Evolutionary conservation across 495 filamentous ascomycete genomes (phyloP).

Genomic region (Darksidea phi): DNA sequence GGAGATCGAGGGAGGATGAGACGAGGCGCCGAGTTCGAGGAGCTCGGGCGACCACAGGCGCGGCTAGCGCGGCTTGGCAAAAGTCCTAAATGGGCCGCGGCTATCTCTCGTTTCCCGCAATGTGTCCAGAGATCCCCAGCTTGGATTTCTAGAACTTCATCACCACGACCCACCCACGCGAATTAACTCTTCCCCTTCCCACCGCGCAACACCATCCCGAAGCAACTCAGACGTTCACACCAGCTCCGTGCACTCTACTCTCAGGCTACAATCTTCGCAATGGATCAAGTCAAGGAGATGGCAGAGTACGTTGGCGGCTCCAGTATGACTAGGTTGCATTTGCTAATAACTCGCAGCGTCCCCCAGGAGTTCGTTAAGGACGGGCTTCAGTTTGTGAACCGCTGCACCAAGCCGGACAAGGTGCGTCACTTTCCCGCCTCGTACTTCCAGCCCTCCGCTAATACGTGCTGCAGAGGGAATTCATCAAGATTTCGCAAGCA

Average conservation of each 20-base stretch:
- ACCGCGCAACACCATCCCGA: neutral
- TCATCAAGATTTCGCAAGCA: constrained; percentile 82
- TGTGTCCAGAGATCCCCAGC: constrained; percentile 11
- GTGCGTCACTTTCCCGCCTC: too few species aligned
- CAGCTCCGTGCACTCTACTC: too few species aligned
- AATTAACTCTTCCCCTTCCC: constrained; percentile 53
- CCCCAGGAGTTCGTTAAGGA: constrained; percentile 80
- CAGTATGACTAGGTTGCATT: neutral
- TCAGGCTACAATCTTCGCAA: too few species aligned
- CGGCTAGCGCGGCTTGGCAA: constrained; percentile 13
- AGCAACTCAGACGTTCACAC: neutral
- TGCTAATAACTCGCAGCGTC: constrained; percentile 61
- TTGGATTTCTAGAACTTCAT: constrained; percentile 10
- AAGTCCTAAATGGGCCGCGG: neutral
- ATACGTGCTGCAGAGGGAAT: constrained; percentile 56
- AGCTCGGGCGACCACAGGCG: constrained; percentile 6
- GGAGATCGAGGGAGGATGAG: neutral
- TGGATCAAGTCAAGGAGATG: constrained; percentile 68
- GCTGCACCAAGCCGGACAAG: constrained; percentile 84
- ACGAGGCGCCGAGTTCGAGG: constrained; percentile 3
- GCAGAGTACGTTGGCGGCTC: constrained; percentile 23
- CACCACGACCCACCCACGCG: constrained; percentile 13
- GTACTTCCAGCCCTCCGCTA: too few species aligned
- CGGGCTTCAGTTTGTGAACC: constrained; percentile 75
- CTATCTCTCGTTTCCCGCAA: neutral